A percentile compares a stretch with the other conserved stretches of the same genome.
Evolutionary conservation across 2,329 filamentous ascomycete genomes (phyloP).

Genomic region (Ceratocystiopsis brevicomis): DNA sequence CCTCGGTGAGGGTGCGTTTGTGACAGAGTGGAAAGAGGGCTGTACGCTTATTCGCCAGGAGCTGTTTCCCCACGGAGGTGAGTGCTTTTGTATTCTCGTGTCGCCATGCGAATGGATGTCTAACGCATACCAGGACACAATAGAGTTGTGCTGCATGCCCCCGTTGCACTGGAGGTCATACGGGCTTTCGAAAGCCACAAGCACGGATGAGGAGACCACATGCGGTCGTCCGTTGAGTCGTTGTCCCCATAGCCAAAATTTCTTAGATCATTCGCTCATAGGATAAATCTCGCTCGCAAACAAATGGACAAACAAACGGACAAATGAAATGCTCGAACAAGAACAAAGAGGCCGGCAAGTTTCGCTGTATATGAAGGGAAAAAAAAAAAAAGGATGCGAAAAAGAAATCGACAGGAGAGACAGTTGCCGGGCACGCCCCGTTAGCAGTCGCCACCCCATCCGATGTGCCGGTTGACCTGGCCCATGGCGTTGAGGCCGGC

Average conservation of each 20-base stretch:
- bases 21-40: conserved; percentile 25
- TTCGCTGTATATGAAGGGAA: too few species aligned
- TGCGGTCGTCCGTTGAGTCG: not conserved
- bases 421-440: too few species aligned
- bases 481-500: conserved; percentile 32
- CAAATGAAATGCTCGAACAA: too few species aligned
- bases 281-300: too few species aligned
- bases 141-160: conserved; percentile 43
- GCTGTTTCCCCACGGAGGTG: conserved; percentile 34
- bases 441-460: conserved; percentile 26
- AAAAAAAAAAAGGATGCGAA: not conserved
- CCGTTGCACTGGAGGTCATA: conserved; percentile 44
- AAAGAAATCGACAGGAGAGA: not conserved
- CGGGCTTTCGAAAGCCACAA: conserved; percentile 35
- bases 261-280: too few species aligned
- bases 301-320: too few species aligned
- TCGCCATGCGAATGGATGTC: too few species aligned
- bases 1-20: conserved; percentile 28
- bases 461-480: conserved; percentile 32
- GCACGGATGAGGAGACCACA: not conserved
- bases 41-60: conserved; percentile 34
- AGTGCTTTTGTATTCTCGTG: conserved; percentile 15
- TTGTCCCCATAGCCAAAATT: not conserved
- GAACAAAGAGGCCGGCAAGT: too few species aligned
- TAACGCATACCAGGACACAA: conserved; percentile 39